Percentiles rank a stretch among this genome's conserved stretches.
phyloP scores from a whole-genome alignment of 306 rosid genomes.

The Rosa chinensis region DNA sequence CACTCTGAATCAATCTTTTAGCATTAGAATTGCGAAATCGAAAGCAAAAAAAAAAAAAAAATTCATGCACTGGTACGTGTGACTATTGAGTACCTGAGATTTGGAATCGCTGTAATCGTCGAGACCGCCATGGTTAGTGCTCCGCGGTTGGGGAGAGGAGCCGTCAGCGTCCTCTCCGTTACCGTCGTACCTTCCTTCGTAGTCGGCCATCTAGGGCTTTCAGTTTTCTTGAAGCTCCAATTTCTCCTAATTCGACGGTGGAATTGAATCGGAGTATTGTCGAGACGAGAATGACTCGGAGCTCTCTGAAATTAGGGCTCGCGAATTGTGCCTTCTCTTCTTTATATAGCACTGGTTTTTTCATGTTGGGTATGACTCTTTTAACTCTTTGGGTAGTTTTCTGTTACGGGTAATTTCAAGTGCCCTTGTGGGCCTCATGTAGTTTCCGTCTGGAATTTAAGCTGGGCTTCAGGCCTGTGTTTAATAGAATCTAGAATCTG shows the following conservation, averaged over 20 bases:
- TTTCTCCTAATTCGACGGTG: slow-evolving; percentile 6
- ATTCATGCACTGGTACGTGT: background rate
- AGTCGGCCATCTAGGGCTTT: slow-evolving; percentile 60
- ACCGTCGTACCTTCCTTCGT: slow-evolving; percentile 73
- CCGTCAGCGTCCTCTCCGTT: slow-evolving; percentile 62
- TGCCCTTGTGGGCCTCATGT: too few species aligned
- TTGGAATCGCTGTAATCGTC: slow-evolving; percentile 68
- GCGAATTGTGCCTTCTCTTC: background rate
- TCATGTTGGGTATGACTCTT: background rate
- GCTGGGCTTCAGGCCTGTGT: background rate
- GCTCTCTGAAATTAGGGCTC: slow-evolving; percentile 31
- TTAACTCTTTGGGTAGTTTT: too few species aligned
- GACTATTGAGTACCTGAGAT: slow-evolving; percentile 48
- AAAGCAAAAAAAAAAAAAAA: background rate
- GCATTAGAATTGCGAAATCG: background rate
- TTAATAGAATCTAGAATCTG: too few species aligned
- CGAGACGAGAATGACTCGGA: background rate
- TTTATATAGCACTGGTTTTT: slow-evolving; percentile 9
- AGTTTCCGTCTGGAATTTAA: background rate
- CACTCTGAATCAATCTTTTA: background rate
- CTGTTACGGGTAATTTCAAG: background rate
- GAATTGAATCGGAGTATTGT: background rate
- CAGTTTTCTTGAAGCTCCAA: background rate
- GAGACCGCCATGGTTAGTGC: slow-evolving; percentile 36
- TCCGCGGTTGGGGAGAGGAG: slow-evolving; percentile 62